phyloP scores from a whole-genome alignment of 2,329 filamentous ascomycete genomes.

The Alternaria brassicae region DNA sequence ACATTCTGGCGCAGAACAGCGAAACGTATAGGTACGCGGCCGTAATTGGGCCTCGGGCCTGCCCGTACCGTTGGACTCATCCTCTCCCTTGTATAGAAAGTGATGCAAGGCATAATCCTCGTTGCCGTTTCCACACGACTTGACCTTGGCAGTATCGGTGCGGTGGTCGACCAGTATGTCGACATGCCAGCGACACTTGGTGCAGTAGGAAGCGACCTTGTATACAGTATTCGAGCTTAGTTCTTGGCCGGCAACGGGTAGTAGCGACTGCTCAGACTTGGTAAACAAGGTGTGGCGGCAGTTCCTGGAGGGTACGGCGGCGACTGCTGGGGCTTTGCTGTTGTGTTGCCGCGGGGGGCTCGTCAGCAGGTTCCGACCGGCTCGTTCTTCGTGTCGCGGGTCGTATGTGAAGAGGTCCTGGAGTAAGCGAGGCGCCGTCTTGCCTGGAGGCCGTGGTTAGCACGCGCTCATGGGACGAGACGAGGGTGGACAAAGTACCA shows the following conservation, averaged over 20 bases:
- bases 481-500: slow-evolving; percentile 23
- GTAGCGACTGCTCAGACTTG: slow-evolving; percentile 63
- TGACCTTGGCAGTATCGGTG: slow-evolving; percentile 44
- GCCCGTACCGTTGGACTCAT: slow-evolving; percentile 13
- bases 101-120: slow-evolving; percentile 67
- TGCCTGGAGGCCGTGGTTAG: slow-evolving; percentile 49
- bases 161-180: slow-evolving; percentile 64
- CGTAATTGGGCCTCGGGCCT: slow-evolving; percentile 27
- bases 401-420: slow-evolving; percentile 62
- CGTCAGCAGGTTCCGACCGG: slow-evolving; percentile 63
- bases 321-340: slow-evolving; percentile 41
- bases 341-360: slow-evolving; percentile 63
- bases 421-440: slow-evolving; percentile 59
- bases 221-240: slow-evolving; percentile 55
- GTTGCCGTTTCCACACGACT: slow-evolving; percentile 54
- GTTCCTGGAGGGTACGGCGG: slow-evolving; percentile 50
- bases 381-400: slow-evolving; percentile 54
- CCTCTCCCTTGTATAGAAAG: slow-evolving; percentile 51
- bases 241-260: slow-evolving; percentile 53
- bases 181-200: slow-evolving; percentile 68
- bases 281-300: slow-evolving; percentile 67
- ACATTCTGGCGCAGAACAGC: slow-evolving; percentile 67
- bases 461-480: slow-evolving; percentile 1
- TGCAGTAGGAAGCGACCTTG: slow-evolving; percentile 67
- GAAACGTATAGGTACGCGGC: slow-evolving; percentile 54